Conservation (phyloP, 1,284 basidiomycete species). For the Irpex sp. region DNA sequence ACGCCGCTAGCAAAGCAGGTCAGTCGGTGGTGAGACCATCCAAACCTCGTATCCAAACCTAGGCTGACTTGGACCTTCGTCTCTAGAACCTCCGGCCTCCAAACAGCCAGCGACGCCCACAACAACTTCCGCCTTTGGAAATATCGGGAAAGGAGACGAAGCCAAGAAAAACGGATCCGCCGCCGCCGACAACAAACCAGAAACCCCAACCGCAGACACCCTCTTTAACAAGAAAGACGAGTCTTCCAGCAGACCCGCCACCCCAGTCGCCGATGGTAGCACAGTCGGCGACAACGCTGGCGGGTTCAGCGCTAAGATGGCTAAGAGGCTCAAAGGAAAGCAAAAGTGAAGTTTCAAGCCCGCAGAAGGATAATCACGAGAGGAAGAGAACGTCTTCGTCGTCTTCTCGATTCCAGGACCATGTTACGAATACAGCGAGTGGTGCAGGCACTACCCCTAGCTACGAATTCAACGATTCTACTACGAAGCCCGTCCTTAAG, state of each 20-base stretch:
- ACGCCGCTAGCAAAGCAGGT: constrained; percentile 7
- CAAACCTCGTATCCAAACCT: not conserved
- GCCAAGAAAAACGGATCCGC: not conserved
- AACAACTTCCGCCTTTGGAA: not conserved
- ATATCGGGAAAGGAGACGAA: constrained; percentile 1
- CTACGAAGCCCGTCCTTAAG: not conserved
- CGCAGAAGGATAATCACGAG: not conserved
- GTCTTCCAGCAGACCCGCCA: constrained; percentile 8
- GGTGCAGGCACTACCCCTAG: constrained; percentile 2
- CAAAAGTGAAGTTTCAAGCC: not conserved
- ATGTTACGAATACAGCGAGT: constrained; percentile 7
- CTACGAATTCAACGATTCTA: constrained; percentile 10
- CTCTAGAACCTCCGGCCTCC: not conserved
- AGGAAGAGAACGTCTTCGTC: not conserved
- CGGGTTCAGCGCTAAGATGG: not conserved
- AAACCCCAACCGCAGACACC: not conserved
- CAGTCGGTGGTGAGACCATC: constrained; percentile 13
- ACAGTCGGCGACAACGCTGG: too few species aligned
- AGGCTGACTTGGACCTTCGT: not conserved
- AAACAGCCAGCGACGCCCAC: not conserved
- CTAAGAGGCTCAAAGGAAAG: not conserved
- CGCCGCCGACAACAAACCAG: not conserved
- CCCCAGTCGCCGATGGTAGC: not conserved
- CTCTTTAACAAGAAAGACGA: constrained; percentile 1
- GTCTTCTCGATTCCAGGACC: constrained; percentile 1